phyloP scores from a whole-genome alignment of 176 grass and related monocot genomes.

The Carex pumila region DNA sequence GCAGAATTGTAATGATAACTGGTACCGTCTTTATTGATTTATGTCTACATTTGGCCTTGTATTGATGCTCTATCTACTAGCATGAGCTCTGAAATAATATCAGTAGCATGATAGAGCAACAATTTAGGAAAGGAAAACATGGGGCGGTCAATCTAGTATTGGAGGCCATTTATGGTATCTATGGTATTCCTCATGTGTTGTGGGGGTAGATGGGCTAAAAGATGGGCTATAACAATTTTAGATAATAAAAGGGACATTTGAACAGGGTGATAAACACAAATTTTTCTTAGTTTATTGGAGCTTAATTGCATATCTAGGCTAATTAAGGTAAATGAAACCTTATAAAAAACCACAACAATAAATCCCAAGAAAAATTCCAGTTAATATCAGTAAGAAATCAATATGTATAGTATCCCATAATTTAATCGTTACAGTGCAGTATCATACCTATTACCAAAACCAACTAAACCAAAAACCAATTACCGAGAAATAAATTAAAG shows the following conservation, averaged over 20 bases:
- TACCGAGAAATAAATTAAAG: neutral
- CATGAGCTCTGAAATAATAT: neutral
- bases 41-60: neutral
- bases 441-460: neutral
- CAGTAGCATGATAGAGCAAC: neutral
- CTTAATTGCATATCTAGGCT: neutral
- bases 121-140: neutral
- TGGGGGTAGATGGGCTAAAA: neutral
- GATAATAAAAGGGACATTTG: neutral
- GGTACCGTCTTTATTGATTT: neutral
- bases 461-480: neutral
- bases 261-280: neutral
- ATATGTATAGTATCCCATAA: neutral
- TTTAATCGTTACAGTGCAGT: neutral
- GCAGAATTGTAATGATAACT: neutral
- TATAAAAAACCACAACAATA: neutral
- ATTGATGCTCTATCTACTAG: neutral
- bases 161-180: neutral
- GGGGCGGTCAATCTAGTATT: neutral
- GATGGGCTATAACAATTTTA: neutral
- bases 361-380: neutral
- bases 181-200: neutral
- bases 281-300: neutral
- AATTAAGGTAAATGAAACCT: neutral
- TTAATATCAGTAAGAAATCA: neutral